Percentiles rank a stretch among this genome's conserved stretches.
These are phyloP conservation scores for Plantago coronopus DNA, from an alignment of 305 asterid species.

Conservation along the genomic window DNA sequence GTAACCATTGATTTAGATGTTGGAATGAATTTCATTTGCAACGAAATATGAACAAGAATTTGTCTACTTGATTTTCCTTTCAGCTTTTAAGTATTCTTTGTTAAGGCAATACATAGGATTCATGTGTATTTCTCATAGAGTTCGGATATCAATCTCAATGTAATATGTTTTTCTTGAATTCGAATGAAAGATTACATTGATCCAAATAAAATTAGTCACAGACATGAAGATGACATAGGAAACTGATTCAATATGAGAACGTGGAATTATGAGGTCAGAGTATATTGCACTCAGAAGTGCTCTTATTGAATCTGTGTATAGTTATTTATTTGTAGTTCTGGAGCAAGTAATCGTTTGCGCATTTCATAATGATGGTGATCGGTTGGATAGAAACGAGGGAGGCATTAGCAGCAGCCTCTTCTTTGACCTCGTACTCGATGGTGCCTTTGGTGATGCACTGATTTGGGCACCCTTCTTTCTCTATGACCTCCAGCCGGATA, in stretches of 20 bases:
- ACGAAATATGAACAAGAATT: background rate
- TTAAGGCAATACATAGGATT: background rate
- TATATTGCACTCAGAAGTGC: no score
- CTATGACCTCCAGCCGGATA: slow-evolving; percentile 30
- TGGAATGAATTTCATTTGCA: background rate
- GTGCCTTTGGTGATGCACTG: slow-evolving; percentile 34
- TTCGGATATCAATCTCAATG: background rate
- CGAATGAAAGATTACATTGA: background rate
- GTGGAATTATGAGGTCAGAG: no score
- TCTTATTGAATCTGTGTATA: no score
- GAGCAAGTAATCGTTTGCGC: slow-evolving; percentile 33
- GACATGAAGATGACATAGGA: no score
- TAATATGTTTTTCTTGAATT: background rate
- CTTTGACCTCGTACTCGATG: slow-evolving; percentile 45
- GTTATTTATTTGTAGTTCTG: slow-evolving; percentile 3
- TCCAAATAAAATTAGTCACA: no score
- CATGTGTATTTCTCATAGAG: background rate
- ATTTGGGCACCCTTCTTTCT: slow-evolving; percentile 21
- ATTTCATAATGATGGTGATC: slow-evolving; percentile 35
- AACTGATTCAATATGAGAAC: no score
- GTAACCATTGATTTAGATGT: background rate
- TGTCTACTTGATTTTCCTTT: no score
- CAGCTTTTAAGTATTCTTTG: background rate
- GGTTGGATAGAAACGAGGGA: slow-evolving; percentile 42
- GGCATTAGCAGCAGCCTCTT: slow-evolving; percentile 43